A percentile compares a stretch with the other conserved stretches of the same genome.
Conservation (phyloP, 2,329 filamentous ascomycete species). For the Botrytis pseudocinerea region DNA sequence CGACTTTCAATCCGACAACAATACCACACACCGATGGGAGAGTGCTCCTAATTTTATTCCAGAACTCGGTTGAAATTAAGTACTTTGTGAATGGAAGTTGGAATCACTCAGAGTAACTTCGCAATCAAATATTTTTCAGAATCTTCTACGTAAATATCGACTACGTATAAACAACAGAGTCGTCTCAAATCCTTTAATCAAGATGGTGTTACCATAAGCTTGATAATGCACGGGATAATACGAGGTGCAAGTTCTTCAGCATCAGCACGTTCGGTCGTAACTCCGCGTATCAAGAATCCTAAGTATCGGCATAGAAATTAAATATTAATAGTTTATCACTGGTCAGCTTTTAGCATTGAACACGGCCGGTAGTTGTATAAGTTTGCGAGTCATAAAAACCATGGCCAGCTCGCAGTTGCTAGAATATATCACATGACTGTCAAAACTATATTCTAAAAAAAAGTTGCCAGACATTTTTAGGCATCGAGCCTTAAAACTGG, state of each 20-base stretch:
- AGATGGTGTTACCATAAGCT: slow-evolving; percentile 12
- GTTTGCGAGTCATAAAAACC: not conserved
- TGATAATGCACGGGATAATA: slow-evolving; percentile 17
- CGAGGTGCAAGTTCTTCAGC: slow-evolving; percentile 14
- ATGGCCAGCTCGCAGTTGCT: not conserved
- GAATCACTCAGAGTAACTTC: not conserved
- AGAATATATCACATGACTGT: not conserved
- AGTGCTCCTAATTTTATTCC: not conserved
- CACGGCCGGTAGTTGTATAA: not conserved
- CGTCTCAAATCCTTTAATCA: not conserved
- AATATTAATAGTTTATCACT: not conserved
- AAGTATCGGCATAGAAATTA: not conserved
- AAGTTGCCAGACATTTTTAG: not conserved
- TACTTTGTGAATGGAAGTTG: not conserved
- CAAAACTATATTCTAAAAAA: not conserved
- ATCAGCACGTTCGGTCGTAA: slow-evolving; percentile 5
- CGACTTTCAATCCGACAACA: not conserved
- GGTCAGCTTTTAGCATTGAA: not conserved
- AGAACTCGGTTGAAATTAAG: not conserved
- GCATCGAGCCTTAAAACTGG: not conserved
- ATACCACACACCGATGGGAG: not conserved
- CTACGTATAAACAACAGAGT: not conserved
- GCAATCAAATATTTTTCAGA: not conserved
- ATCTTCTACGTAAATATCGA: not conserved
- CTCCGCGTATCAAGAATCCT: slow-evolving; percentile 7